phyloP scores from a whole-genome alignment of 2,329 filamentous ascomycete species.

The Xylariaceae sp. region DNA sequence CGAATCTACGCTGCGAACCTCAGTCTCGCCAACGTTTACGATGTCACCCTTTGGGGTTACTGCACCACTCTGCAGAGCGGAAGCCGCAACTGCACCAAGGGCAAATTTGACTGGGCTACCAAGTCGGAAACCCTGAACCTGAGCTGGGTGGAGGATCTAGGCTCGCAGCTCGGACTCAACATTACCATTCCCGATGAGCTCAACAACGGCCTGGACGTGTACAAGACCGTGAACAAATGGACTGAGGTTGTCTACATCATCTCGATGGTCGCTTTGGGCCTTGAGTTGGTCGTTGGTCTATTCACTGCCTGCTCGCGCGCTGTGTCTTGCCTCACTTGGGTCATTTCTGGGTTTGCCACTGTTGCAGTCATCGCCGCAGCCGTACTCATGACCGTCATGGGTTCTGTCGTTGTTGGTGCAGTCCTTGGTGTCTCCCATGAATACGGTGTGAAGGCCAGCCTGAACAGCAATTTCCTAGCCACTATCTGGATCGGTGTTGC shows the following conservation, averaged over 20 bases:
- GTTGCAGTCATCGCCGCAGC: constrained; percentile 57
- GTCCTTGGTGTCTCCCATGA: constrained; percentile 63
- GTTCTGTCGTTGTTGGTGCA: constrained; percentile 63
- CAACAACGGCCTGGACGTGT: constrained; percentile 63
- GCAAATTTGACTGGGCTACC: constrained; percentile 70
- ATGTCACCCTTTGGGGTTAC: constrained; percentile 82
- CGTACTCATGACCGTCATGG: constrained; percentile 69
- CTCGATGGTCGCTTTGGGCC: constrained; percentile 63
- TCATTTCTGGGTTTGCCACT: constrained; percentile 64
- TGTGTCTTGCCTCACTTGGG: constrained; percentile 76
- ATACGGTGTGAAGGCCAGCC: constrained; percentile 64
- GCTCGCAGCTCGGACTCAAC: constrained; percentile 44
- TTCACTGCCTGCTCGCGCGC: constrained; percentile 79
- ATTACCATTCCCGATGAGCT: constrained; percentile 65
- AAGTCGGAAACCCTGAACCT: constrained; percentile 61
- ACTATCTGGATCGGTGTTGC: constrained; percentile 75
- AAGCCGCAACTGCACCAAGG: constrained; percentile 63
- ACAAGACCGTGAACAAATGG: constrained; percentile 72
- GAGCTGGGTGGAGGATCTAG: constrained; percentile 31
- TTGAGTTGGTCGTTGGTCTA: constrained; percentile 73
- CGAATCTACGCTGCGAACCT: constrained; percentile 57
- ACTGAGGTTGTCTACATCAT: constrained; percentile 78
- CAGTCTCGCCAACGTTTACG: constrained; percentile 70
- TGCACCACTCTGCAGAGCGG: constrained; percentile 61
- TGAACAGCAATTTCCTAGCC: constrained; percentile 68